Percentiles rank a stretch among this genome's conserved stretches.
These are phyloP conservation scores for Cenchrus purpureus DNA, from an alignment of 176 grass and related monocot species.

Conservation along the genomic window DNA sequence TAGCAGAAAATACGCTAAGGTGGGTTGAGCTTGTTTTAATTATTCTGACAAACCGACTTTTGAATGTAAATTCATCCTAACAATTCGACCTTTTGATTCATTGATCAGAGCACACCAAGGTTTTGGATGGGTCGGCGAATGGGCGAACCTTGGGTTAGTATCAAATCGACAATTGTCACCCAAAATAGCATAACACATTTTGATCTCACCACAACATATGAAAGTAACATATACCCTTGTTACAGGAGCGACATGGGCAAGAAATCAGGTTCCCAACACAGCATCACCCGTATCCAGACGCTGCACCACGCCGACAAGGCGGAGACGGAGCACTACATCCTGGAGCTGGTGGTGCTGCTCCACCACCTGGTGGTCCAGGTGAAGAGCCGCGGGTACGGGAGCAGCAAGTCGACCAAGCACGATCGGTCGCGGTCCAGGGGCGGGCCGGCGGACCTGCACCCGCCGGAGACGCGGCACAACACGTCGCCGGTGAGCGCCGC, in stretches of 20 bases:
- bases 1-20: constrained; percentile 94
- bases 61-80: background rate
- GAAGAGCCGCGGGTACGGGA: constrained; percentile 75
- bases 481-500: constrained; percentile 44
- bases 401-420: constrained; percentile 58
- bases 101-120: constrained; percentile 90
- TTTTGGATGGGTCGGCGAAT: constrained; percentile 97
- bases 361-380: constrained; percentile 86
- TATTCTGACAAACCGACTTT: constrained; percentile 9
- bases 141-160: constrained; percentile 94
- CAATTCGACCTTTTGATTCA: constrained; percentile 1
- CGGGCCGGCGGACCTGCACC: background rate
- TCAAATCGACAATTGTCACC: background rate
- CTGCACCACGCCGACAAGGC: constrained; percentile 86
- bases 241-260: constrained; percentile 76
- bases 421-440: constrained; percentile 22
- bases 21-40: constrained; percentile 37
- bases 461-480: constrained; percentile 28
- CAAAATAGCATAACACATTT: background rate
- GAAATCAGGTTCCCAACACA: constrained; percentile 55
- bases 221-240: constrained; percentile 2
- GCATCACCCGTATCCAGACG: constrained; percentile 71
- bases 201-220: background rate
- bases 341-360: constrained; percentile 83
- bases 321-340: constrained; percentile 69